phyloP scores from a whole-genome alignment of 768 basidiomycete genomes.

The Boletus speciosus region DNA sequence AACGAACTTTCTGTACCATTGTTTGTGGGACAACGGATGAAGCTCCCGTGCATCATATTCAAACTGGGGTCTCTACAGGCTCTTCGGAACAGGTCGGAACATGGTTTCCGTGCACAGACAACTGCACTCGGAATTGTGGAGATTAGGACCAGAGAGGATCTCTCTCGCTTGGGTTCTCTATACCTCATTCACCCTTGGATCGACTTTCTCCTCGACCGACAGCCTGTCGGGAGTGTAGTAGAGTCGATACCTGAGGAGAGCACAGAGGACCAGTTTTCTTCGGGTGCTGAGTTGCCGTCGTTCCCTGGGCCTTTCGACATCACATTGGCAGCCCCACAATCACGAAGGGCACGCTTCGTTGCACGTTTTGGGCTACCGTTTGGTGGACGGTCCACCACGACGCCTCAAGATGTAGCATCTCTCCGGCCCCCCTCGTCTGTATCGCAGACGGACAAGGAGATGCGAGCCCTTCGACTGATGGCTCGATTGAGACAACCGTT shows the following conservation, averaged over 20 bases:
- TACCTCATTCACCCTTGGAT: constrained; percentile 12
- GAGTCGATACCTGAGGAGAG: not conserved
- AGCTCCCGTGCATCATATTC: constrained; percentile 10
- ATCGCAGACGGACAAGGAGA: not conserved
- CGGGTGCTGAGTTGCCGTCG: not conserved
- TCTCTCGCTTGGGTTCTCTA: not conserved
- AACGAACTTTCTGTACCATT: not conserved
- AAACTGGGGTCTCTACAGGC: not conserved
- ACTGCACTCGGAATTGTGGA: constrained; percentile 1
- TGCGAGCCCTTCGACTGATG: not conserved
- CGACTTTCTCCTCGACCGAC: constrained; percentile 6
- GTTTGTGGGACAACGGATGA: not conserved
- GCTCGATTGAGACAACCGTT: constrained; percentile 8
- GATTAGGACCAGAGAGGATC: constrained; percentile 5
- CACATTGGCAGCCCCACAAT: too few relatives aligned
- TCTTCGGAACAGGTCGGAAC: too few relatives aligned
- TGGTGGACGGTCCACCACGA: not conserved
- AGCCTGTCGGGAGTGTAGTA: not conserved
- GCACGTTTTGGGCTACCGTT: not conserved
- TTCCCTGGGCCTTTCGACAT: not conserved
- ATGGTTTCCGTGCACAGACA: not conserved
- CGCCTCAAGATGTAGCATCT: not conserved
- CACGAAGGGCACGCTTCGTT: not conserved
- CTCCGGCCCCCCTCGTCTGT: not conserved
- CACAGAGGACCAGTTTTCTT: not conserved